Percentiles rank a stretch among this genome's conserved stretches.
Conservation (phyloP, 2,329 filamentous ascomycete genomes). For the Pleurostoma richardsiae region DNA sequence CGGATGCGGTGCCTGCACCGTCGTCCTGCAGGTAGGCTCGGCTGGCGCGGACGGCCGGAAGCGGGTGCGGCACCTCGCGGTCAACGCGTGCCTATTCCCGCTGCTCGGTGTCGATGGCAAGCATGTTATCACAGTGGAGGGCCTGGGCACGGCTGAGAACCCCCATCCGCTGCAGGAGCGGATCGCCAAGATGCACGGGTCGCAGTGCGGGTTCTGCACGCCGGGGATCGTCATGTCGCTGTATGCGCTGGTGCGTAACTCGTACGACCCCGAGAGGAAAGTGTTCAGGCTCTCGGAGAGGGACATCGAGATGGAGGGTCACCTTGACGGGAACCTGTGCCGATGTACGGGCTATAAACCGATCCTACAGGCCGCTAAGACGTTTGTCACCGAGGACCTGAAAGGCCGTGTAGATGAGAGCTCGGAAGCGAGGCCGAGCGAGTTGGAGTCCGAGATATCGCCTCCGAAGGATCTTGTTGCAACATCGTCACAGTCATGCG, state of each 20-base stretch:
- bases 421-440: conserved; percentile 68
- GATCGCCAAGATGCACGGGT: conserved; percentile 85
- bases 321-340: conserved; percentile 93
- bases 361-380: conserved; percentile 90
- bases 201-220: conserved; percentile 91
- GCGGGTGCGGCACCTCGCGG: conserved; percentile 88
- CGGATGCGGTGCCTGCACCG: conserved; percentile 92
- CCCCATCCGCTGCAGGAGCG: conserved; percentile 90
- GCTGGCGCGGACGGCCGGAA: conserved; percentile 74
- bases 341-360: conserved; percentile 92
- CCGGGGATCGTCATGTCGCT: conserved; percentile 97
- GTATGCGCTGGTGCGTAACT: conserved; percentile 87
- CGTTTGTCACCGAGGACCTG: conserved; percentile 60
- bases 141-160: conserved; percentile 79
- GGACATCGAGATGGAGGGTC: conserved; percentile 84
- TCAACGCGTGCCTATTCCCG: conserved; percentile 93
- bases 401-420: conserved; percentile 38
- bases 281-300: conserved; percentile 24
- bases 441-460: conserved; percentile 32
- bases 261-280: conserved; percentile 50
- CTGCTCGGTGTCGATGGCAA: conserved; percentile 92
- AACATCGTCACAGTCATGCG: neutral
- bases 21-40: conserved; percentile 73
- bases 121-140: conserved; percentile 95
- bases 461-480: conserved; percentile 63